A percentile compares a stretch with the other conserved stretches of the same genome.
Evolutionary conservation across 2,329 filamentous ascomycete species (phyloP).

Genomic region (Stachybotrys chartarum): DNA sequence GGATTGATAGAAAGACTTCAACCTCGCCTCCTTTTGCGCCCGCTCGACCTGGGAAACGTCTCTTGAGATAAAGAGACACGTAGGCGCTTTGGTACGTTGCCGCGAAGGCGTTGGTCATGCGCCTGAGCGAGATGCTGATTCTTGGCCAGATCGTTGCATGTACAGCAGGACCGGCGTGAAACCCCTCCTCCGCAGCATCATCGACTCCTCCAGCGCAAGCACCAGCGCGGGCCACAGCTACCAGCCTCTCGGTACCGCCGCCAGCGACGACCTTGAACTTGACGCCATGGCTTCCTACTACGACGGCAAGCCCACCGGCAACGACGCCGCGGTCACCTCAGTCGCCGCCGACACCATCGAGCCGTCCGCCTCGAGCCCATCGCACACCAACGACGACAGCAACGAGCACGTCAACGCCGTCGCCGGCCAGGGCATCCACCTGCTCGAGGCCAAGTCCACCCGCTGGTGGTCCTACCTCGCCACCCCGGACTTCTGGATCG

Average conservation of each 20-base stretch:
- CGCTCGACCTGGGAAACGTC: neutral
- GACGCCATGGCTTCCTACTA: neutral
- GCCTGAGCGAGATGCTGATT: neutral
- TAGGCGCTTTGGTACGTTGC: neutral
- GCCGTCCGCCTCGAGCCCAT: constrained; percentile 1
- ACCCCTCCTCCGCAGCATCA: neutral
- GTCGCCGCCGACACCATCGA: constrained; percentile 5
- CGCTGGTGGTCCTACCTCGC: constrained; percentile 68
- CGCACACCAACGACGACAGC: neutral
- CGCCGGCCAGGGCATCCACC: constrained; percentile 44
- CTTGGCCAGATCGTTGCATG: neutral
- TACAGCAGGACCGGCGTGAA: neutral
- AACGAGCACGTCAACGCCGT: constrained; percentile 20
- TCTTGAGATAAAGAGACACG: neutral
- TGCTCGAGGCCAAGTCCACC: constrained; percentile 45
- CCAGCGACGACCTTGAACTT: neutral
- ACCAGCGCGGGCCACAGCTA: neutral
- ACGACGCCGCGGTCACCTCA: constrained; percentile 6
- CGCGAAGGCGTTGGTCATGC: neutral
- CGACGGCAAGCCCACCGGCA: constrained; percentile 5
- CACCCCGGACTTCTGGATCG: constrained; percentile 82
- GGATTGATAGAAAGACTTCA: constrained; percentile 49
- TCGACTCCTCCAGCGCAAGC: neutral
- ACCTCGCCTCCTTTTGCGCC: constrained; percentile 2
- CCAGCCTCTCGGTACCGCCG: neutral